phyloP scores from a whole-genome alignment of 345 rosid genomes.

The Ricinus communis region DNA sequence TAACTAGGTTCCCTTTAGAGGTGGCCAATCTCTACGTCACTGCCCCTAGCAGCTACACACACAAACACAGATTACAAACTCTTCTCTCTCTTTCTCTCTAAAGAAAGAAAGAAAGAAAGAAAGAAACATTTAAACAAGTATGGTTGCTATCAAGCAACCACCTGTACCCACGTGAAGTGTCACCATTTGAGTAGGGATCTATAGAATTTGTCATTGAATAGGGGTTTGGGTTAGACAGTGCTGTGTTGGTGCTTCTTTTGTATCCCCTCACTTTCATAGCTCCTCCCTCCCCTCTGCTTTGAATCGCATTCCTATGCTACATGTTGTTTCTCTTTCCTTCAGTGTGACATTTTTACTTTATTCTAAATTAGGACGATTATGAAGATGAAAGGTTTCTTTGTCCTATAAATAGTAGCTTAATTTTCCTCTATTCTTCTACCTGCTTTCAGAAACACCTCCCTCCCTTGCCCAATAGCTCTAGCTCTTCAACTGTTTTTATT shows the following conservation, averaged over 20 bases:
- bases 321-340: too few relatives aligned
- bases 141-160: constrained; percentile 40
- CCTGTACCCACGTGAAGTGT: constrained; percentile 50
- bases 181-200: constrained; percentile 11
- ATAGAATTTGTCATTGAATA: neutral
- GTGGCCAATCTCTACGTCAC: constrained; percentile 30
- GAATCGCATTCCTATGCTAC: too few relatives aligned
- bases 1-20: constrained; percentile 33
- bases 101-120: constrained; percentile 7
- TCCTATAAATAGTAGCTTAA: constrained; percentile 3
- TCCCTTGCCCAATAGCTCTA: neutral
- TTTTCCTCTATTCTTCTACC: neutral
- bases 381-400: neutral
- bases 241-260: constrained; percentile 13
- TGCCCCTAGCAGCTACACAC: neutral
- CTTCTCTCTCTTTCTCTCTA: constrained; percentile 12
- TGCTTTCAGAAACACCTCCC: neutral
- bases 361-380: too few relatives aligned
- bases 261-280: constrained; percentile 24
- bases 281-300: neutral
- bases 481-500: neutral
- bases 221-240: too few relatives aligned
- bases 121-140: constrained; percentile 7
- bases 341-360: too few relatives aligned
- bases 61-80: neutral